Conservation (phyloP, 345 rosid genomes). For the Eucalyptus marginata region DNA sequence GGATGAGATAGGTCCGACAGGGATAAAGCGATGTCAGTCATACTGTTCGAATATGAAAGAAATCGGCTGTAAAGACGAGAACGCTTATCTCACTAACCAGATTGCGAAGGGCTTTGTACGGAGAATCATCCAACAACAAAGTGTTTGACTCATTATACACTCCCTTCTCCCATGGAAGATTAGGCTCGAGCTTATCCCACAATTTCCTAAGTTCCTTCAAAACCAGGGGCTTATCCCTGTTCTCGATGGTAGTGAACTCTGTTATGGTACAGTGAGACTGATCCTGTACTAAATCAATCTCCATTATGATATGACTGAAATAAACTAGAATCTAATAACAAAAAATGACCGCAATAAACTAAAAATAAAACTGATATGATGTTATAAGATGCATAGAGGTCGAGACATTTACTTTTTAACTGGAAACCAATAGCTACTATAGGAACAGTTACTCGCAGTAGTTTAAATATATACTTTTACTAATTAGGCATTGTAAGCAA, state of each 20-base stretch:
- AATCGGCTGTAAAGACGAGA: background rate
- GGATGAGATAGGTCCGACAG: background rate
- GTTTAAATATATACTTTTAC: background rate
- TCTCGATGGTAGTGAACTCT: constrained; percentile 34
- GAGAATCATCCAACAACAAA: constrained; percentile 74
- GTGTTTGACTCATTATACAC: constrained; percentile 70
- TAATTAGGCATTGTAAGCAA: background rate
- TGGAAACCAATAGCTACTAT: background rate
- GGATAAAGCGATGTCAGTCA: background rate
- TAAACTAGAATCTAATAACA: background rate
- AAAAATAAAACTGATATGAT: background rate
- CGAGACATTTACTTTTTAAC: background rate
- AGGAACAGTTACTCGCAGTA: background rate
- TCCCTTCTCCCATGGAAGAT: constrained; percentile 44
- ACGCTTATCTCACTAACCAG: constrained; percentile 27
- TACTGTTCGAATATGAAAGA: background rate
- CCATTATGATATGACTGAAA: background rate
- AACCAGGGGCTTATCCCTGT: constrained; percentile 50
- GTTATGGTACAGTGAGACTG: constrained; percentile 44
- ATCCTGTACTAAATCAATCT: constrained; percentile 26
- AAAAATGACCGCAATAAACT: background rate
- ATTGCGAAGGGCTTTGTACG: constrained; percentile 78
- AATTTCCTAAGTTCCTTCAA: constrained; percentile 59
- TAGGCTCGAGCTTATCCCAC: constrained; percentile 41
- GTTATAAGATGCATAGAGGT: background rate